Evolutionary conservation across 164 flowering plant species (phyloP), one percentile per base, ranked within the genome.

Genomic region (Umbellularia californica): DNA sequence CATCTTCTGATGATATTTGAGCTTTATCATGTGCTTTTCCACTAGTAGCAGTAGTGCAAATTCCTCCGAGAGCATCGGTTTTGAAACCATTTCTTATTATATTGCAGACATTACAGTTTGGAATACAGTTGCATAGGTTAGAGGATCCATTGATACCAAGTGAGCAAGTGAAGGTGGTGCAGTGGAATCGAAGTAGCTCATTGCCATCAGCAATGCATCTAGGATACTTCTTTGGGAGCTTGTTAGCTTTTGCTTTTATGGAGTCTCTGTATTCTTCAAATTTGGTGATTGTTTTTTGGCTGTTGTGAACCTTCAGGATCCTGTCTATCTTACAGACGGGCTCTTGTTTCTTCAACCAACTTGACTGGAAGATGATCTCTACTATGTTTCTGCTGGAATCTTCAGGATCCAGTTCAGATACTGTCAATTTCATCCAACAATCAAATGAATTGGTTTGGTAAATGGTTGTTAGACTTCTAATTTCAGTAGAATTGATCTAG

Each of bases 311-410:
- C 77, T 93, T 95, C 75, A 95, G 92, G 75, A 95, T 89, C 55
- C 99, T 79, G 55, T 95, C 97, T 20, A 95, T 91, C 72, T 87
- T 85, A 91, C 95, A 91, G 14, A 90, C 78, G 24, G 95, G 92
- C 14, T 80, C 51, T 74, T 91, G 87, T 70, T 91, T 92, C 83
- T 88, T 91, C 65, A 91, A 82, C 98, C 97, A 92, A 81, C 98
- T 94, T 72, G 97, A 92, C 72, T 92, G 91, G 85, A 92, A 95
- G 84, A 95, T 95, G 85, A 95, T 95, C 81, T 95, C 97, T 78
- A 95, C 97, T 75, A 92, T 89, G 88, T 91, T 95, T 85, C 88
- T 88, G 90, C 97, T 89, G 64, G 90, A 82, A 78, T 92, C 97
- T 51, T 92, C 97, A 2, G 88, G 85, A 62, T 88, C 93, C 81